Percentiles rank a stretch among this genome's conserved stretches.
These are phyloP conservation scores for Plasmodium gallinaceum DNA, from an alignment of 169 alveolate genomes.

Conservation along the genomic window DNA sequence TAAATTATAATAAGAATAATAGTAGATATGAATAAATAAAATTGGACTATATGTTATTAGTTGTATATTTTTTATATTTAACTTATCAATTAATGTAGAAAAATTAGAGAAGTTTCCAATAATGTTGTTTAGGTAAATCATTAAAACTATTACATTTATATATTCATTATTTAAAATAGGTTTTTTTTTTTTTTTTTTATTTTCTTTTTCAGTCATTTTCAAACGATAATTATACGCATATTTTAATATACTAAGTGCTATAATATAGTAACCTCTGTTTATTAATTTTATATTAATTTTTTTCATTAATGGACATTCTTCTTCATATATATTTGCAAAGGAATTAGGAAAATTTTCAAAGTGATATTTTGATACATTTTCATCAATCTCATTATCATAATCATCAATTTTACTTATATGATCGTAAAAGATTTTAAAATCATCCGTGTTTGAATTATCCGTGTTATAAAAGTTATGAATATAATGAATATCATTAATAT, in stretches of 20 bases:
- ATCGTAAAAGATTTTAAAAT: background rate
- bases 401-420: background rate
- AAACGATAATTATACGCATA: conserved; percentile 32
- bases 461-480: background rate
- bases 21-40: conserved; percentile 34
- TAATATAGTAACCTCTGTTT: conserved; percentile 24
- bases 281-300: conserved; percentile 7
- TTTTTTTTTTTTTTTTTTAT: conserved; percentile 44
- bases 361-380: background rate
- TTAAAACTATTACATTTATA: conserved; percentile 40
- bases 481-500: background rate
- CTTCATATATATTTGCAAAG: background rate
- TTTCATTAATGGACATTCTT: background rate
- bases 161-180: conserved; percentile 45
- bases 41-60: conserved; percentile 54
- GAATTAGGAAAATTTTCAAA: background rate
- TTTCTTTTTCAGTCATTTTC: conserved; percentile 23
- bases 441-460: background rate
- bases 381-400: conserved; percentile 6
- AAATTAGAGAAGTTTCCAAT: conserved; percentile 49
- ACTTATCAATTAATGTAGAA: conserved; percentile 27
- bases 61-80: conserved; percentile 63
- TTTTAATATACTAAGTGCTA: conserved; percentile 41
- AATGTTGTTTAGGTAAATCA: conserved; percentile 35
- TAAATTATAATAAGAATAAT: conserved; percentile 46